Evolutionary conservation across 2,329 filamentous ascomycete species (phyloP), one percentile per base, ranked within the genome.

Genomic region (Talaromyces sp.): DNA sequence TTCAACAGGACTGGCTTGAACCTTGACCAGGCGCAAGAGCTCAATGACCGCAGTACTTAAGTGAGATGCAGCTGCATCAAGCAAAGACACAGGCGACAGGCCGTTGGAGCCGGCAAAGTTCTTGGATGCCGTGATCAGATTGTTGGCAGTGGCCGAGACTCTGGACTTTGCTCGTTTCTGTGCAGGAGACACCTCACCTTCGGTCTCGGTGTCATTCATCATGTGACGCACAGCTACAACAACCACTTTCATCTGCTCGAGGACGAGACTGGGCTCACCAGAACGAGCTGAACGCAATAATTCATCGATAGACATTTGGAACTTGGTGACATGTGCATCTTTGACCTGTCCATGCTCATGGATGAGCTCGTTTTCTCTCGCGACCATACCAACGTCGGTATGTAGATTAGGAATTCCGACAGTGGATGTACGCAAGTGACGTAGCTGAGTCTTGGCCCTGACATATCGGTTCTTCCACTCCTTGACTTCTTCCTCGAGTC

Each of bases 271-370:
- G 0, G 92, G 87, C 61, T 90, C 86, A n/a, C 90, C 87, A 39
- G 84, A 84, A 59, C 93, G 88, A 19, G 93, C 92, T 47, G 85
- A 86, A 68, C 89, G 89, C 41, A 99, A 83, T 45, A 98, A 84
- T 72, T 98, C 94, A 74, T 99, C 94, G 67, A 99, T 91, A 24
- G 93, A 87, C 66, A 98, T 89, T 77, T 99, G 95, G 81, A 97
- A 98, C 73, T 92, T 93, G 60, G 94, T 97, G 69, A 99, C 88
- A 75, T 97, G 91, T 13, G 97, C 86, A 77, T 97, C 95, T 78
- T 91, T 93, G 71, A 99, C 88, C 24, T 95, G 77, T 6, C 95
- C 95, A 66, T 88, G 86, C 13, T 89, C 86, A 43, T 90, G 85
- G 24, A 86, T 85, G 69, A 95, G 89, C 59, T 85, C 86, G n/a